Evolutionary conservation across 352 stramenopile genomes (phyloP), one percentile per base, ranked within the genome.

Genomic region (Phytophthora lateralis): DNA sequence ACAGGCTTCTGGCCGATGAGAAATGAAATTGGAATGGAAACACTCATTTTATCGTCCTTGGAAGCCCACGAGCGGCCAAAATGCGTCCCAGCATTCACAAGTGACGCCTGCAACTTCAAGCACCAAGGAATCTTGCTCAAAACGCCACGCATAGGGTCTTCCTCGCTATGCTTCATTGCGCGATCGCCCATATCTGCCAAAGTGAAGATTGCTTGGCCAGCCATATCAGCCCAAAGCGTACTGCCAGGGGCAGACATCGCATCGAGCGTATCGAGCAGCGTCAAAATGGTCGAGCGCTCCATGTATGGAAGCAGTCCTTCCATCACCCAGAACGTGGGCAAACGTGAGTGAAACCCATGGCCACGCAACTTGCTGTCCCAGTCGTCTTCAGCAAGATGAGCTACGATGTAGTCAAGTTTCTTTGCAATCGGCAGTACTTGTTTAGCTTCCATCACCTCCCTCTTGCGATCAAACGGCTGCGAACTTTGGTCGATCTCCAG

Each of bases 261-360:
- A 42, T 86, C 64, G 10, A 86, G 60, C 1, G 44, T 69, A 38
- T 83, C 73, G 32, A 86, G 26, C 17, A 86, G 26, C 10, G 57
- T 47, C 6, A 69, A 53, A 45, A 75, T 78, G 44, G 20, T 59
- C 4, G 70, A 53, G 5, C 63, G 45, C 4, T 60, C 21, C 44
- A 83, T 49, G 48, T 82, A 82, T 8, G 69, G 63, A 2, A 86
- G 55, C 30, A 83, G 26, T 0, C 76, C 73, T 54, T 83, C 76
- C 55, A 86, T 68, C n/a, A 70, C 34, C 76, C 76, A 86, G 30
- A 82, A 83, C 35, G 73, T 80, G 10, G 65, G 57, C 20, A 47
- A 11, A 9, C 66, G 58, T 11, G 58, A 35, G 24, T 82, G 43
- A 24, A 83, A 82, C 8, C 69, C 62, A n/a, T 35, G 21, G 0